Percentiles rank a stretch among this genome's conserved stretches.
Evolutionary conservation across 2,329 filamentous ascomycete genomes (phyloP).

Genomic region (Fusarium goolgardi): DNA sequence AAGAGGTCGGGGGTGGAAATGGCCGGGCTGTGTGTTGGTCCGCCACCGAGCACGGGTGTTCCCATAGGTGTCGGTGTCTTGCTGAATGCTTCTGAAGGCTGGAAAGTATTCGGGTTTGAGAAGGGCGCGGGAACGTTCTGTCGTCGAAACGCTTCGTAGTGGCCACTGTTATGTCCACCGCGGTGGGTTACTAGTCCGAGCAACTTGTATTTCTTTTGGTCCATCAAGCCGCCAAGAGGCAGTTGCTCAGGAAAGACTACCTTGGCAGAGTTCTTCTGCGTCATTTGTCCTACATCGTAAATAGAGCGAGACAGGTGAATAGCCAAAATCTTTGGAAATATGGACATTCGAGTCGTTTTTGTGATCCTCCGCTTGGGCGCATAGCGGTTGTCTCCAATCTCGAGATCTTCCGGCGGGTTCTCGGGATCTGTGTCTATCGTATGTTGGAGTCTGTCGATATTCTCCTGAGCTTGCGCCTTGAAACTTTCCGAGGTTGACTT

Average conservation of each 20-base stretch:
- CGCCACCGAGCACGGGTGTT: conserved; percentile 59
- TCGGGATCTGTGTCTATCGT: conserved; percentile 88
- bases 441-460: conserved; percentile 73
- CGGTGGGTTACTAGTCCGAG: conserved; percentile 93
- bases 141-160: conserved; percentile 95
- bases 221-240: conserved; percentile 81
- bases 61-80: conserved; percentile 65
- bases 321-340: conserved; percentile 89
- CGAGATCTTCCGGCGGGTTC: conserved; percentile 75
- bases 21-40: conserved; percentile 55
- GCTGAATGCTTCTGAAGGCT: conserved; percentile 79
- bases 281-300: conserved; percentile 80
- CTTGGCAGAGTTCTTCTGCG: conserved; percentile 94
- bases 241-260: conserved; percentile 91
- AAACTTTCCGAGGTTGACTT: conserved; percentile 65
- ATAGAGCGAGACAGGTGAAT: conserved; percentile 95
- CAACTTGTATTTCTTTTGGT: conserved; percentile 83
- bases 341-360: conserved; percentile 86
- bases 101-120: conserved; percentile 84
- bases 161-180: conserved; percentile 93
- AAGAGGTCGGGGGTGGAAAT: conserved; percentile 62
- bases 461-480: conserved; percentile 62
- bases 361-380: conserved; percentile 87
- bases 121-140: conserved; percentile 84
- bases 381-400: conserved; percentile 77